Evolutionary conservation across 2,329 filamentous ascomycete genomes (phyloP).

Genomic region (Chaetomiaceae sp.): DNA sequence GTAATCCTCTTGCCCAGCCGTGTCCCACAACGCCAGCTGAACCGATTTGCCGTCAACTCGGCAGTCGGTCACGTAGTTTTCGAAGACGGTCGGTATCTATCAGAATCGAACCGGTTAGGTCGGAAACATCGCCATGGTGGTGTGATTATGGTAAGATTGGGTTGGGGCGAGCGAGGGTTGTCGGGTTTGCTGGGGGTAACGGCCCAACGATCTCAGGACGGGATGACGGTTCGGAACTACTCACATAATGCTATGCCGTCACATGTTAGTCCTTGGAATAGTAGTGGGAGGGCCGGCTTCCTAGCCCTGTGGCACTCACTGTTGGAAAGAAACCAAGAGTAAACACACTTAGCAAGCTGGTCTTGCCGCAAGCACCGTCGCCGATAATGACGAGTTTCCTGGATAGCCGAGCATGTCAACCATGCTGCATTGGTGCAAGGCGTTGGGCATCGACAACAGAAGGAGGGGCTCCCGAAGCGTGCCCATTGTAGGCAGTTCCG

Average conservation of each 20-base stretch:
- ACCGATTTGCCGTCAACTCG: conserved; percentile 98
- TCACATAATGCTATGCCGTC: conserved; percentile 57
- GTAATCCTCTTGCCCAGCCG: conserved; percentile 98
- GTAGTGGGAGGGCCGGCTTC: neutral
- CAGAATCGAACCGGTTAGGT: conserved; percentile 5
- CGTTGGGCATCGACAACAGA: neutral
- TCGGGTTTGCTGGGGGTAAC: no score
- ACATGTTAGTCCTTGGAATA: conserved; percentile 20
- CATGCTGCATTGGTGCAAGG: conserved; percentile 4
- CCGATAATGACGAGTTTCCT: conserved; percentile 97
- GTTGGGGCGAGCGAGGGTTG: neutral
- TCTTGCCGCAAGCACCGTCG: conserved; percentile 97
- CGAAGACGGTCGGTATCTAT: conserved; percentile 93
- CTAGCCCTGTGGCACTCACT: conserved; percentile 52
- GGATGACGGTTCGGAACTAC: conserved; percentile 30
- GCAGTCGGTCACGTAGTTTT: conserved; percentile 99
- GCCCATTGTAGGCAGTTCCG: neutral
- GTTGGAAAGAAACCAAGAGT: conserved; percentile 97
- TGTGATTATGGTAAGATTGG: neutral
- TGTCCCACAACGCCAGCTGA: conserved; percentile 97
- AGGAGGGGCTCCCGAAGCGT: neutral
- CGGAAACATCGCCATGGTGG: neutral
- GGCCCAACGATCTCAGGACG: no score
- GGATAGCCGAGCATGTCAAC: conserved; percentile 18
- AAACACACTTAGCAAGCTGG: conserved; percentile 93